These are phyloP conservation scores for Annulohypoxylon truncatum DNA, from an alignment of 2,329 filamentous ascomycete species.

Conservation along the genomic window DNA sequence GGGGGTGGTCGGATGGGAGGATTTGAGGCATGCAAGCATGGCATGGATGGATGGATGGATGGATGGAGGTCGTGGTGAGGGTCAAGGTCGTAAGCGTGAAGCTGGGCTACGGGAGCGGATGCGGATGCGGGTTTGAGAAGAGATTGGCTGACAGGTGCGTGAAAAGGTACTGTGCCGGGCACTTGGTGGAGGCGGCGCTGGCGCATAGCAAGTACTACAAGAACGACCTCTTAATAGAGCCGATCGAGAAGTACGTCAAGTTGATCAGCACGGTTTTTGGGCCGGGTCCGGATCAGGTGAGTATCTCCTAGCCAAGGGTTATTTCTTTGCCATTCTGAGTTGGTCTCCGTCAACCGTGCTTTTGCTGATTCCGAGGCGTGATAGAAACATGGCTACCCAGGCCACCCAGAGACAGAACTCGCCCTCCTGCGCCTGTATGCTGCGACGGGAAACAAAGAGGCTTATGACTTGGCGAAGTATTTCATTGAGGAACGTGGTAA, in stretches of 20 bases:
- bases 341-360: not conserved
- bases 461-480: conserved; percentile 62
- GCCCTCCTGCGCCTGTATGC: conserved; percentile 55
- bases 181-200: conserved; percentile 70
- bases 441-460: conserved; percentile 51
- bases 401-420: conserved; percentile 67
- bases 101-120: not conserved
- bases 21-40: too few species aligned
- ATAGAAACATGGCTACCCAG: conserved; percentile 66
- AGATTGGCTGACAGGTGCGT: not conserved
- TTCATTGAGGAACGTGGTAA: conserved; percentile 70
- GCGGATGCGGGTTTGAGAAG: not conserved
- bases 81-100: not conserved
- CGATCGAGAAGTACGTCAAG: conserved; percentile 65
- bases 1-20: not conserved
- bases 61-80: not conserved
- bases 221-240: conserved; percentile 63
- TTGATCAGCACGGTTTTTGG: conserved; percentile 65
- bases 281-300: conserved; percentile 56
- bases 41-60: too few species aligned
- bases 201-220: conserved; percentile 65
- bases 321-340: too few species aligned
- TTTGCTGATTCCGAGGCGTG: not conserved
- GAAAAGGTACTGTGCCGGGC: conserved; percentile 67
- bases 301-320: too few species aligned